phyloP scores from a whole-genome alignment of 1,139 yeast species.

The Yamadazyma taylorii region DNA sequence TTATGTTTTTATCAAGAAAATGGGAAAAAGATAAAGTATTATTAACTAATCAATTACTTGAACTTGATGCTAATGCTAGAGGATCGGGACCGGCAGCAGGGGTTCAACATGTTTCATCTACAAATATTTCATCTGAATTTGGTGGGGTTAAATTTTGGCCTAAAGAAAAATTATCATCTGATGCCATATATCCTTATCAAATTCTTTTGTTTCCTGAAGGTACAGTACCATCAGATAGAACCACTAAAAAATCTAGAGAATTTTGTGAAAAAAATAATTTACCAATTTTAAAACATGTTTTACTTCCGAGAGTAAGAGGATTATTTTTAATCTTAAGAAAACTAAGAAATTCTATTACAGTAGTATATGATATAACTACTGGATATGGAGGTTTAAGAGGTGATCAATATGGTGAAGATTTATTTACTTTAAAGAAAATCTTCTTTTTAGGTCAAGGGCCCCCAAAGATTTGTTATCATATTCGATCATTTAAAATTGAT shows the following conservation, averaged over 20 bases:
- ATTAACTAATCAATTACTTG: constrained; percentile 55
- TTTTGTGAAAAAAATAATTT: constrained; percentile 55
- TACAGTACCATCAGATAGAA: constrained; percentile 73
- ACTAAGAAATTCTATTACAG: constrained; percentile 59
- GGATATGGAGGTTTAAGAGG: constrained; percentile 71
- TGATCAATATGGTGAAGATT: constrained; percentile 75
- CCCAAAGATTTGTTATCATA: constrained; percentile 56
- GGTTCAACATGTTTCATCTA: constrained; percentile 31
- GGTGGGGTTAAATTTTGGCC: constrained; percentile 39
- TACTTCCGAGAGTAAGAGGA: constrained; percentile 84
- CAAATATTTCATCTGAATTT: constrained; percentile 17
- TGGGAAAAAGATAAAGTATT: constrained; percentile 75
- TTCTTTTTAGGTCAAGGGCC: constrained; percentile 77
- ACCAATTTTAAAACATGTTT: constrained; percentile 56
- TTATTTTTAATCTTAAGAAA: constrained; percentile 63
- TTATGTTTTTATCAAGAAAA: constrained; percentile 78
- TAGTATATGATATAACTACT: constrained; percentile 79
- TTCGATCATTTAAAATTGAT: constrained; percentile 54
- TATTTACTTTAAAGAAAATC: constrained; percentile 62
- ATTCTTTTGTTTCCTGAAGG: constrained; percentile 91
- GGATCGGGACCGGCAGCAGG: constrained; percentile 56
- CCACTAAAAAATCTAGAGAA: constrained; percentile 55
- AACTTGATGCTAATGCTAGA: constrained; percentile 54
- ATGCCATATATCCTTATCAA: constrained; percentile 46
- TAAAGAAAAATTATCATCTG: constrained; percentile 27